Evolutionary conservation across 805 yeast genomes (phyloP).

Genomic region (Candida rishiriensis): DNA sequence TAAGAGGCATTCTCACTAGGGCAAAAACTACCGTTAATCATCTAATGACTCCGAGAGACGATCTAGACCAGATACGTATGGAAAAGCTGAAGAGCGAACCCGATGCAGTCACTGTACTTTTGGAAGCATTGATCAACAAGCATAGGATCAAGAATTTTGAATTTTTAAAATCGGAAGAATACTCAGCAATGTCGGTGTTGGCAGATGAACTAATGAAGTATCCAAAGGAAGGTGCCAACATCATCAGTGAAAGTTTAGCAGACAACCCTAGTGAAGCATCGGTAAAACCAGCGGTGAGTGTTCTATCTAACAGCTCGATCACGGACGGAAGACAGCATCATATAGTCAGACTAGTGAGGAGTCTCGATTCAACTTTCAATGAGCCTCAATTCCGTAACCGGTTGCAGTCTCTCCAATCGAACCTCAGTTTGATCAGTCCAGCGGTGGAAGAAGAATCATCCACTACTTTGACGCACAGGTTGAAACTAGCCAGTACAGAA

Average conservation of each 20-base stretch:
- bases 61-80: background rate
- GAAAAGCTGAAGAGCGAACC: slow-evolving; percentile 1
- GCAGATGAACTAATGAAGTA: slow-evolving; percentile 20
- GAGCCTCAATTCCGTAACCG: slow-evolving; percentile 5
- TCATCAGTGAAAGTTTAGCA: slow-evolving; percentile 1
- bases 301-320: background rate
- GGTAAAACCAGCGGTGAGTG: too few relatives aligned
- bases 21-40: too few relatives aligned
- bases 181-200: slow-evolving; percentile 10
- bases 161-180: slow-evolving; percentile 16
- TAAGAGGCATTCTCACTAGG: too few relatives aligned
- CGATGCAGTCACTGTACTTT: slow-evolving; percentile 17
- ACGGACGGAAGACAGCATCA: slow-evolving; percentile 3
- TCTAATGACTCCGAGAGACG: too few relatives aligned
- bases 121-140: slow-evolving; percentile 15
- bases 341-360: slow-evolving; percentile 11
- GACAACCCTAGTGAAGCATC: too few relatives aligned
- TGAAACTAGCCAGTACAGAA: background rate
- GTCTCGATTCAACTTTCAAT: slow-evolving; percentile 17
- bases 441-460: too few relatives aligned
- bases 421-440: too few relatives aligned
- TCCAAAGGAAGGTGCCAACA: slow-evolving; percentile 17
- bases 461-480: too few relatives aligned
- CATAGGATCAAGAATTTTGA: slow-evolving; percentile 13
- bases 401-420: too few relatives aligned